Percentiles rank a stretch among this genome's conserved stretches.
Conservation (phyloP, 208 protist species). For the Borovskyia barvae region DNA sequence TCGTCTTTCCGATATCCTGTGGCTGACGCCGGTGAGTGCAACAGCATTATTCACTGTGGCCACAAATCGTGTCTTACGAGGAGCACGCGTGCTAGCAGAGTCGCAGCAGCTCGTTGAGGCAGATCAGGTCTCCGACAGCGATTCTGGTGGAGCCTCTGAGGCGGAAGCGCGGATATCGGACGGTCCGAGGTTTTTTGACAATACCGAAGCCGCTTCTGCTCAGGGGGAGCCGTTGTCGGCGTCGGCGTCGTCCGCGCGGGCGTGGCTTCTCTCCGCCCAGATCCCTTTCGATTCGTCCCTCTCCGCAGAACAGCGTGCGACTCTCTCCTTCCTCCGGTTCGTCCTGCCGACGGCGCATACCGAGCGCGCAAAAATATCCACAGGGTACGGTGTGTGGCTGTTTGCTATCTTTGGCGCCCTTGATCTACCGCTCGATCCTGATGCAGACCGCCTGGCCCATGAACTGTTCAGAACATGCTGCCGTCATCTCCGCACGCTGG, state of each 20-base stretch:
- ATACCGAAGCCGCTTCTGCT: slow-evolving; percentile 2
- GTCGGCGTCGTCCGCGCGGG: not conserved
- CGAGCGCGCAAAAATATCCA: not conserved
- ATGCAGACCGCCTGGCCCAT: slow-evolving; percentile 71
- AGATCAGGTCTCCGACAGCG: slow-evolving; percentile 2
- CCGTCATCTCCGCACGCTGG: slow-evolving; percentile 59
- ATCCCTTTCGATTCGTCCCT: not conserved
- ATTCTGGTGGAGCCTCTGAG: not conserved
- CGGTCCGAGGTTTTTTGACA: slow-evolving; percentile 23
- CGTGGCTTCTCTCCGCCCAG: not conserved
- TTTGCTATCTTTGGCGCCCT: slow-evolving; percentile 52
- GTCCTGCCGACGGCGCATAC: slow-evolving; percentile 31
- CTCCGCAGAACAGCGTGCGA: not conserved
- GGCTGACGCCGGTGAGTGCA: slow-evolving; percentile 52
- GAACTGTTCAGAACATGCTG: slow-evolving; percentile 68
- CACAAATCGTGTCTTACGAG: slow-evolving; percentile 41
- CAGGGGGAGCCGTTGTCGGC: not conserved
- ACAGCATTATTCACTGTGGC: slow-evolving; percentile 58
- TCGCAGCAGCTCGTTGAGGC: not conserved
- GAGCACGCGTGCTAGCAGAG: slow-evolving; percentile 12
- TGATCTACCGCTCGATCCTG: slow-evolving; percentile 75
- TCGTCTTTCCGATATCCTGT: slow-evolving; percentile 46
- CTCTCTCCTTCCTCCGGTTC: slow-evolving; percentile 45
- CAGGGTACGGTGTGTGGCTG: slow-evolving; percentile 71
- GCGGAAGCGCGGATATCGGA: not conserved